A percentile compares a stretch with the other conserved stretches of the same genome.
phyloP scores from a whole-genome alignment of 352 stramenopile genomes.

The Pythium monospermum region DNA sequence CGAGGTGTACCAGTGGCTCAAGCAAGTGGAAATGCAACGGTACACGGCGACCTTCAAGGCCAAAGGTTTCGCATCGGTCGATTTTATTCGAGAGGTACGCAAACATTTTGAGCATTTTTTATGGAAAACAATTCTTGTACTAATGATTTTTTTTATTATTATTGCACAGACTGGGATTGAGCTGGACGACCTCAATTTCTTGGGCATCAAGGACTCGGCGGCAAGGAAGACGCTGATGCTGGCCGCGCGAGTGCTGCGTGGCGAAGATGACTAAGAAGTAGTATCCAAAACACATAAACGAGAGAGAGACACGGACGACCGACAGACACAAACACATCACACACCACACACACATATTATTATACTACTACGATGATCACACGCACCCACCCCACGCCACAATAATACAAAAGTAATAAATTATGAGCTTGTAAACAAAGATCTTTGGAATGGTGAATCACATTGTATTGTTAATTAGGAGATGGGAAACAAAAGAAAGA shows the following conservation, averaged over 20 bases:
- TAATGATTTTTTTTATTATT: no score
- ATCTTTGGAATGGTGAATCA: no score
- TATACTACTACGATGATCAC: no score
- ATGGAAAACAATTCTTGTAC: no score
- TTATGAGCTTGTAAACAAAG: constrained; percentile 22
- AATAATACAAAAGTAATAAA: no score
- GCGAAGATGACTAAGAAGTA: constrained; percentile 16
- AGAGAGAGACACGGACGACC: no score
- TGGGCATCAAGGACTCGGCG: constrained; percentile 65
- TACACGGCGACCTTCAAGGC: constrained; percentile 64
- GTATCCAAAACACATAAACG: background rate
- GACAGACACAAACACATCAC: no score
- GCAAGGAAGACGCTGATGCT: constrained; percentile 58
- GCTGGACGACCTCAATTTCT: constrained; percentile 82
- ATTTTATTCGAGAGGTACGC: constrained; percentile 82
- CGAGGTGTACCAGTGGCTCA: constrained; percentile 75
- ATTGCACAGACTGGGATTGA: constrained; percentile 69
- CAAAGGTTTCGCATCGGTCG: constrained; percentile 72
- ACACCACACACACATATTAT: no score
- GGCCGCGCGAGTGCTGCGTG: constrained; percentile 36
- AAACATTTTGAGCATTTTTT: no score
- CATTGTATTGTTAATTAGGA: no score
- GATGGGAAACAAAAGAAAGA: no score
- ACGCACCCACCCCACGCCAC: constrained; percentile 5
- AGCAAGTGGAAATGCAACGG: constrained; percentile 47